Evolutionary conservation across 257 asterid species (phyloP).

Genomic region (Cruciata laevipes): DNA sequence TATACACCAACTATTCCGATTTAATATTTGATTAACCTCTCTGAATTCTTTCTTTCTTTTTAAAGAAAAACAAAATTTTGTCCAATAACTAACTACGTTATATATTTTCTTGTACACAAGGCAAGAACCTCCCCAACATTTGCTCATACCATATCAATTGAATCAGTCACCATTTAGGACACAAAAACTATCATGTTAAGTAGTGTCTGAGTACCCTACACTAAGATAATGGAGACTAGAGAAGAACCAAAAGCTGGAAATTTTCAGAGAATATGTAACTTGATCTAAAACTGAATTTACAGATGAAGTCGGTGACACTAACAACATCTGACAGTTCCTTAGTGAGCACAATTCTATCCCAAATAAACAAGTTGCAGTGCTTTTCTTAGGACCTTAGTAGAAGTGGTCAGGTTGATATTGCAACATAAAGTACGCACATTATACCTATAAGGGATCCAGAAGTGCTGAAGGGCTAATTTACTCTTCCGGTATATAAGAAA

Average conservation of each 20-base stretch:
- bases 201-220: background rate
- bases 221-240: background rate
- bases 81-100: background rate
- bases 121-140: background rate
- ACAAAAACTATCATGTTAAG: background rate
- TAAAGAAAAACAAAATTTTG: background rate
- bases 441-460: background rate
- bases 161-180: background rate
- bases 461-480: slow-evolving; percentile 12
- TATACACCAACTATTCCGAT: background rate
- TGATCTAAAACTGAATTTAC: background rate
- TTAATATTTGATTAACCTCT: background rate
- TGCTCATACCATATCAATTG: background rate
- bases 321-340: background rate
- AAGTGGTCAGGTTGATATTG: background rate
- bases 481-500: slow-evolving; percentile 36
- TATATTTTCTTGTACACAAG: no score
- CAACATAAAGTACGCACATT: background rate
- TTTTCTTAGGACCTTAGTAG: background rate
- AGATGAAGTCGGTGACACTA: background rate
- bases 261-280: background rate
- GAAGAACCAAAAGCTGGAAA: background rate
- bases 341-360: background rate
- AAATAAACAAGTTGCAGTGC: background rate
- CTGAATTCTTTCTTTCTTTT: no score